Conservation (phyloP, 2,329 filamentous ascomycete species). For the Colletotrichum brevisporum region DNA sequence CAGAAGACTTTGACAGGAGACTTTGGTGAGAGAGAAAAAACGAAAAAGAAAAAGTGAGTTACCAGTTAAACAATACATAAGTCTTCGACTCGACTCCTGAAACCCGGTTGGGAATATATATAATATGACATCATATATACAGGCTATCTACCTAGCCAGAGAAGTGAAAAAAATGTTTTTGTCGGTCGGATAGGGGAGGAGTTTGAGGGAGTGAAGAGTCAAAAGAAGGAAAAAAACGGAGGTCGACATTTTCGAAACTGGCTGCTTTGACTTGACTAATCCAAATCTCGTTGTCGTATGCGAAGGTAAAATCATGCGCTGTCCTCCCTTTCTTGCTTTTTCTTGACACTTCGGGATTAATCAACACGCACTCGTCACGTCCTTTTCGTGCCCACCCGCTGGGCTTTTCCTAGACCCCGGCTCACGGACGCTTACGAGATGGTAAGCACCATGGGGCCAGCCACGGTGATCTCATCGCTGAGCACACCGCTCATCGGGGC, state of each 20-base stretch:
- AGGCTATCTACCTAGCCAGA: slow-evolving; percentile 44
- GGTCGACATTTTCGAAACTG: slow-evolving; percentile 40
- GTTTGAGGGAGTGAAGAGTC: slow-evolving; percentile 36
- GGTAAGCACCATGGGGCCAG: slow-evolving; percentile 73
- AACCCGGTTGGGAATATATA: slow-evolving; percentile 44
- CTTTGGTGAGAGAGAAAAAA: slow-evolving; percentile 16
- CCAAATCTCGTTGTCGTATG: slow-evolving; percentile 32
- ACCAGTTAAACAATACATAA: slow-evolving; percentile 40
- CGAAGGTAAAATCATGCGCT: slow-evolving; percentile 30
- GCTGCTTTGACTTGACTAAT: slow-evolving; percentile 37
- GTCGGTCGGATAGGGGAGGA: slow-evolving; percentile 27
- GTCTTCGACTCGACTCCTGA: slow-evolving; percentile 37
- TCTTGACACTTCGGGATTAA: slow-evolving; percentile 36
- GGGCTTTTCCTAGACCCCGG: slow-evolving; percentile 3
- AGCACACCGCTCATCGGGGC: slow-evolving; percentile 65
- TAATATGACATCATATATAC: slow-evolving; percentile 46
- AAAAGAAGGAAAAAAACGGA: slow-evolving; percentile 31
- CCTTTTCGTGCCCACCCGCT: slow-evolving; percentile 17
- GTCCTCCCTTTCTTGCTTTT: neutral
- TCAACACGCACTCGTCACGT: slow-evolving; percentile 32
- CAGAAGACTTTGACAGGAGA: neutral
- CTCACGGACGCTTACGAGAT: slow-evolving; percentile 56
- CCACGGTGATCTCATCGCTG: slow-evolving; percentile 75
- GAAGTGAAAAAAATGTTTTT: slow-evolving; percentile 34
- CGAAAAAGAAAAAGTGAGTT: slow-evolving; percentile 16